Evolutionary conservation across 176 grass and related monocot genomes (phyloP).

Genomic region (Lolium rigidum): DNA sequence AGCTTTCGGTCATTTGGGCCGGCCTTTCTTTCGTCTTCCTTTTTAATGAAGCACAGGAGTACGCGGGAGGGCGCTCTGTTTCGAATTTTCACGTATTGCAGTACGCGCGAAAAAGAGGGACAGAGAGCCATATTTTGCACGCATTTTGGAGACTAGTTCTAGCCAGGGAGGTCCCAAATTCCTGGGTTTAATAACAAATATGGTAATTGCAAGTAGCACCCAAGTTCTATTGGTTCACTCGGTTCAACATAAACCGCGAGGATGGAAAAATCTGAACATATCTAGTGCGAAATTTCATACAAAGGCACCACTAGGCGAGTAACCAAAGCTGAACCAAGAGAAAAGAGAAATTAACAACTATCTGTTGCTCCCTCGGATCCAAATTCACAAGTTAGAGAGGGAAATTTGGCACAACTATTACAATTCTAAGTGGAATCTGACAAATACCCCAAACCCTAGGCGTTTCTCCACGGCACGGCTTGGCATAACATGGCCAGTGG

Average conservation of each 20-base stretch:
- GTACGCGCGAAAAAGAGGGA: too few relatives aligned
- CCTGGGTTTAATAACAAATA: too few relatives aligned
- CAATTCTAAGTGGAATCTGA: neutral
- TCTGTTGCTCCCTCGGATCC: neutral
- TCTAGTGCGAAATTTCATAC: neutral
- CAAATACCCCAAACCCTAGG: slow-evolving; percentile 40
- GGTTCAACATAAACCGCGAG: too few relatives aligned
- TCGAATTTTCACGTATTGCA: too few relatives aligned
- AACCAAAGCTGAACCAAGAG: neutral
- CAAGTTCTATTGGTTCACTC: too few relatives aligned
- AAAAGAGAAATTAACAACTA: neutral
- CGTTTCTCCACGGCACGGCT: neutral
- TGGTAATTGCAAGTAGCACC: too few relatives aligned
- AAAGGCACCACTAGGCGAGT: neutral
- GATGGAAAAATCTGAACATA: neutral
- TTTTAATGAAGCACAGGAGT: too few relatives aligned
- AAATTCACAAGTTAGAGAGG: slow-evolving; percentile 2
- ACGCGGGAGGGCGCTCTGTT: too few relatives aligned
- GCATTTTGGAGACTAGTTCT: neutral
- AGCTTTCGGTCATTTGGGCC: too few relatives aligned
- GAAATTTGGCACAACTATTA: neutral
- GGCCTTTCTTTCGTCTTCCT: too few relatives aligned
- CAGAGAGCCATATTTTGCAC: neutral
- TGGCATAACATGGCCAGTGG: neutral
- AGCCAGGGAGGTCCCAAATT: too few relatives aligned